Evolutionary conservation across 2,329 filamentous ascomycete genomes (phyloP).

Genomic region (Fusarium nanum): DNA sequence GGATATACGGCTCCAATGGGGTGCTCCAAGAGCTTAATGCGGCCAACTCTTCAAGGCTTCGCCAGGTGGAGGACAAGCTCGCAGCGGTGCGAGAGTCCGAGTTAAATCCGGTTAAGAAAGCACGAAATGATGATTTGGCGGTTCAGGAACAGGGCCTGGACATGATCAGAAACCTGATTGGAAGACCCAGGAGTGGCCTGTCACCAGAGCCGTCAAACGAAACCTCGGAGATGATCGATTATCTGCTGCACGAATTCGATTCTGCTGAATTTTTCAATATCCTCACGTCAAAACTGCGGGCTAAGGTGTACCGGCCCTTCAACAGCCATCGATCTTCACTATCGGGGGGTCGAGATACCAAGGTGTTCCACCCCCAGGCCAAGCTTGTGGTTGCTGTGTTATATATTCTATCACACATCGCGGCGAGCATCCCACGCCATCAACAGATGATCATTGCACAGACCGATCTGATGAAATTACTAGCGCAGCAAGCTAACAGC

Average conservation of each 20-base stretch:
- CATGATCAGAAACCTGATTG: slow-evolving; percentile 90
- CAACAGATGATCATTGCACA: slow-evolving; percentile 82
- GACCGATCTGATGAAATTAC: slow-evolving; percentile 76
- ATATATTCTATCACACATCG: slow-evolving; percentile 88
- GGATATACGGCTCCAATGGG: slow-evolving; percentile 51
- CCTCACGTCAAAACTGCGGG: slow-evolving; percentile 79
- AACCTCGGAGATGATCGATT: slow-evolving; percentile 82
- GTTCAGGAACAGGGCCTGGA: slow-evolving; percentile 93
- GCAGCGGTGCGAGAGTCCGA: slow-evolving; percentile 71
- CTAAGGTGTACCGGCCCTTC: slow-evolving; percentile 67
- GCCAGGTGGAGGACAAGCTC: slow-evolving; percentile 63
- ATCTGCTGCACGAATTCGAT: slow-evolving; percentile 80
- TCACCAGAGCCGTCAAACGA: slow-evolving; percentile 62
- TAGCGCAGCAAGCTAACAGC: slow-evolving; percentile 80
- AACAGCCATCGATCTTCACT: slow-evolving; percentile 54
- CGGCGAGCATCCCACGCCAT: slow-evolving; percentile 82
- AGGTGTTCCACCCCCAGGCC: slow-evolving; percentile 66
- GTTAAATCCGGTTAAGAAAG: slow-evolving; percentile 73
- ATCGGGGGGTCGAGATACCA: slow-evolving; percentile 54
- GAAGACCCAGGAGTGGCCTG: slow-evolving; percentile 64
- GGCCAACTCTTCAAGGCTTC: slow-evolving; percentile 57
- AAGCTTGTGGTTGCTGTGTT: slow-evolving; percentile 83
- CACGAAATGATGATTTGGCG: slow-evolving; percentile 80
- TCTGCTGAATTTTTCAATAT: slow-evolving; percentile 81
- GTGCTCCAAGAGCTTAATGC: slow-evolving; percentile 50